Evolutionary conservation across 345 rosid genomes (phyloP), one percentile per base, ranked within the genome.

Genomic region (Garcia nutans): DNA sequence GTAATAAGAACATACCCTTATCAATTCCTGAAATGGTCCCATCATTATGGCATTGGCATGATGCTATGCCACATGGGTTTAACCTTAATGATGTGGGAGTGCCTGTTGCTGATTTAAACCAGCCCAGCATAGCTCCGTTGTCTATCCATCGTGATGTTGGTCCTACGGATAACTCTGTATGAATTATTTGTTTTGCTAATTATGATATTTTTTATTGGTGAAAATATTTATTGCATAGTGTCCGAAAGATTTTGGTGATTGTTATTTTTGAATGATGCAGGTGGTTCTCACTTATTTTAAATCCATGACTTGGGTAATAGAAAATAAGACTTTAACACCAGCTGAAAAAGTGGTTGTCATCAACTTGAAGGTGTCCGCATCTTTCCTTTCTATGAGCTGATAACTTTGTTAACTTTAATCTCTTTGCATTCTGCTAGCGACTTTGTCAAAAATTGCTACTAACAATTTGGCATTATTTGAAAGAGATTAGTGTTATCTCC

Each of bases 301-400:
- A 82, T 88, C 92, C 77, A 88, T 88, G 92, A 84, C 93, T 20
- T 88, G 91, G 93, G 87, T 79, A 57, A 81, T 88, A 57, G 93
- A 90, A 80, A 84, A 85, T 69, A 86, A 84, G 79, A 86, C 75
- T 64, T 76, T 77, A 58, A 67, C 79, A 19, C 73, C 85, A 37
- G 82, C 80, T 60, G 81, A 75, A 72, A 87, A 85, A 83, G 86
- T 88, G 3, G 93, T 92, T 80, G 82, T 80, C 58, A 84, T 90
- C 79, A 88, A 84, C 82, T 77, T 90, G 83, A 90, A 90, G 90
- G 92, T 86, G 77, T 23, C 47, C 3, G 19, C 71, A 45, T 56
- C 57, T 76, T 68, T 44, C 68, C 52, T 78, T 61, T 66, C 41
- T 9, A 28, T 70, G 10, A 26, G 70, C 41, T 37, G 41, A 37